A percentile compares a stretch with the other conserved stretches of the same genome.
phyloP scores from a whole-genome alignment of 805 yeast species.

The Komagataella ulmi region DNA sequence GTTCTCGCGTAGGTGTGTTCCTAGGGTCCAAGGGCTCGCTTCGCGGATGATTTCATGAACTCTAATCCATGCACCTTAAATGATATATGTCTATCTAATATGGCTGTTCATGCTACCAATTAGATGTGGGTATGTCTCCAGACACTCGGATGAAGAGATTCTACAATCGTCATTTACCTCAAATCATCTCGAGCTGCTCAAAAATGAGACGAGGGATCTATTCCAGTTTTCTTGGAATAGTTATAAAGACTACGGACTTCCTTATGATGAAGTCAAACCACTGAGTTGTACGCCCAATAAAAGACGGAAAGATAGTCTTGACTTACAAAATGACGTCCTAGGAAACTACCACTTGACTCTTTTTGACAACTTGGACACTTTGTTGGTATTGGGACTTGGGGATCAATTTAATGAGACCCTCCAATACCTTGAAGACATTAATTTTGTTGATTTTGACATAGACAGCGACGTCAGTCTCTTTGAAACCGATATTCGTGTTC shows the following conservation, averaged over 20 bases:
- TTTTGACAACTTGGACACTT: constrained; percentile 68
- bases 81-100: not conserved
- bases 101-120: not conserved
- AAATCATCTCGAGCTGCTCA: constrained; percentile 11
- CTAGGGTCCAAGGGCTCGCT: no score
- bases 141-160: constrained; percentile 8
- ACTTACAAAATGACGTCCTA: constrained; percentile 66
- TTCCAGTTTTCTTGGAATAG: constrained; percentile 67
- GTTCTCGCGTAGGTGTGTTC: not conserved
- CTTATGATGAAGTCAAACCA: constrained; percentile 74
- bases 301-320: constrained; percentile 32
- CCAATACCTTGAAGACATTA: not conserved
- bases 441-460: constrained; percentile 34
- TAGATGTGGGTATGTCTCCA: not conserved
- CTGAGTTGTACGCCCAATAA: constrained; percentile 55
- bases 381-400: constrained; percentile 58
- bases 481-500: constrained; percentile 68
- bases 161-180: constrained; percentile 14
- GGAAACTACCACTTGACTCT: constrained; percentile 76
- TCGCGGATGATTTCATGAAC: no score
- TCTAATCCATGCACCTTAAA: not conserved
- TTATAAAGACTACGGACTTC: constrained; percentile 60
- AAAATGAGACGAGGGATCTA: constrained; percentile 35
- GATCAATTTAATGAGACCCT: constrained; percentile 28
- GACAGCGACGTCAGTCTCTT: constrained; percentile 77